Conservation (phyloP, 352 stramenopile species). For the Globisporangium nodosum region DNA sequence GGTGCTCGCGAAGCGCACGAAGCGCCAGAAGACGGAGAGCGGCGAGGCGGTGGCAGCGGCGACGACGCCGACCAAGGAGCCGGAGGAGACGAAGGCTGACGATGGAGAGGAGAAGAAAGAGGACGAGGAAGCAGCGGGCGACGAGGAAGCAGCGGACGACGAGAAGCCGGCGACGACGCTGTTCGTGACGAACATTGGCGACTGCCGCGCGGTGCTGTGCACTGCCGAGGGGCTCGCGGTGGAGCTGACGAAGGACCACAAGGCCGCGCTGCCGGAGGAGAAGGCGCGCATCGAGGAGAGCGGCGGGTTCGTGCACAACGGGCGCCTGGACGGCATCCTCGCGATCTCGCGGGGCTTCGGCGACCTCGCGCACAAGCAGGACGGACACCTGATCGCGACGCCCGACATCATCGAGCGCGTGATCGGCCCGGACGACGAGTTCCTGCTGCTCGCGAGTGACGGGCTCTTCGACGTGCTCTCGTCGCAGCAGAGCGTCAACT, state of each 20-base stretch:
- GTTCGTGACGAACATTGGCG: conserved; percentile 86
- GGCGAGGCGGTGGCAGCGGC: neutral
- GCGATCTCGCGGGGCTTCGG: conserved; percentile 87
- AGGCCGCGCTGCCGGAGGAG: conserved; percentile 72
- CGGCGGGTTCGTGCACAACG: conserved; percentile 87
- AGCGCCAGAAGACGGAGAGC: conserved; percentile 4
- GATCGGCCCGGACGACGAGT: conserved; percentile 71
- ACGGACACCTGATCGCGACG: conserved; percentile 81
- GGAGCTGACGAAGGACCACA: conserved; percentile 86
- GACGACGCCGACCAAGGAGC: neutral
- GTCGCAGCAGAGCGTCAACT: conserved; percentile 89
- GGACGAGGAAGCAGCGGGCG: neutral
- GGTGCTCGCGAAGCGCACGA: conserved; percentile 41
- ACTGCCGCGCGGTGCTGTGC: conserved; percentile 87
- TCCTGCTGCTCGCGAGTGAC: conserved; percentile 89
- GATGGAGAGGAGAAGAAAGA: neutral
- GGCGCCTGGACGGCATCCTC: conserved; percentile 81
- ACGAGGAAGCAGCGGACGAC: conserved; percentile 8
- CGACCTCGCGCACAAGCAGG: conserved; percentile 85
- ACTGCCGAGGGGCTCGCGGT: conserved; percentile 63
- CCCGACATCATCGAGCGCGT: conserved; percentile 73
- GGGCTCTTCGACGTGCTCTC: conserved; percentile 90
- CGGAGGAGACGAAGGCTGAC: conserved; percentile 7
- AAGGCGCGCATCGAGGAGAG: conserved; percentile 71
- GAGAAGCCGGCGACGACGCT: conserved; percentile 43